Base-by-base conservation (phyloP, 305 asterid species). In the Stenogyne calaminthoides region DNA sequence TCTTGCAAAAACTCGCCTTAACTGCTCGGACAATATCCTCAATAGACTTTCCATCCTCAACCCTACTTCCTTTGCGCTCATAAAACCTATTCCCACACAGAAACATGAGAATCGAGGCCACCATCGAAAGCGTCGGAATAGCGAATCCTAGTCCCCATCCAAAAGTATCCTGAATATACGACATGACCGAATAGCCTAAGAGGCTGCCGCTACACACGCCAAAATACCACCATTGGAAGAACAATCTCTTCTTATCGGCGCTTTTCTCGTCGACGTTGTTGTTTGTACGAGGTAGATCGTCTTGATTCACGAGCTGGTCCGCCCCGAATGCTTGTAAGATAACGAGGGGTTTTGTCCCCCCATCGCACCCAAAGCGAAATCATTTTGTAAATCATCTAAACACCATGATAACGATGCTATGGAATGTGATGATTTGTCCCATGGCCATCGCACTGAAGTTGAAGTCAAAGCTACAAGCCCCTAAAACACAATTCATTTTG, bases 121-220 rank as follows among this genome's bases (percentile, higher is more conserved):
- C 22, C 88, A 95, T 92, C 0, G 90, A 78, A 19, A 84, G 61
- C 0, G 96, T 52, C 0, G 99, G 99, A 68, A 95, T 85, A 16
- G 98, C 92, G 19, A 95, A 95, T 5, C 99, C 99, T 0, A 92
- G 44, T 9, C 96, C 98, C 99, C 99, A 92, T 2, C 99, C 99
- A 0, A 88, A 49, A 0, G 79, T 89, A 57, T 95, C 99, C 42
- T 95, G 99, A 20, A 95, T 83, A 11, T 90, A 95, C 0, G 99
- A 89, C 95, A 89, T 82, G 66, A 86, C 71, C 0, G 97, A 85
- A 22, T 90, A 87, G 1, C 99, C 99, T 5, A 90, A 61, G 4
- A 95, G 84, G 78, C 96, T 87, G 59, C 99, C 99, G 15, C 93
- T 86, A 37, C 99, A 95, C 6, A 95, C 76, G 0, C 98, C 98